Evolutionary conservation across 192 early-diverging fungal genomes (phyloP), one percentile per base, ranked within the genome.

Genomic region (Coemansia sp.): DNA sequence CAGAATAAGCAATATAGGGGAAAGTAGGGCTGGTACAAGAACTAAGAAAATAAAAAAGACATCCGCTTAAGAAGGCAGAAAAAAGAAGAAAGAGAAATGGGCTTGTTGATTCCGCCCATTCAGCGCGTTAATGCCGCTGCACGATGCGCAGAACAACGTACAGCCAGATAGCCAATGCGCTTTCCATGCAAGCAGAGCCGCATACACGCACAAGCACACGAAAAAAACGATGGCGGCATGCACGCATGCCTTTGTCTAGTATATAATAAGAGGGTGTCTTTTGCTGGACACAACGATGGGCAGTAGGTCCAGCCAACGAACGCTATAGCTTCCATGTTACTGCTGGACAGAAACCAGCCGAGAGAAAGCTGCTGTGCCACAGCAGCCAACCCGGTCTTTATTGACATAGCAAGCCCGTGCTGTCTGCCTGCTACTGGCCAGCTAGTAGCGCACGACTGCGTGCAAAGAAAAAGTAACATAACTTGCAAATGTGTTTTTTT

Each of bases 311-410:
- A 48, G 45, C 45, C 45, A 48, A 15, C 5, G 45, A 15, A 48
- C 3, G 45, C 45, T 48, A 48, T 48, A 15, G 17, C 17, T 48
- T 48, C 45, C 45, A 48, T 48, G 45, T 1, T 48, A 48, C 45
- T 48, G 45, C 45, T 48, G 45, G 45, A 15, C 45, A 48, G 45
- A 48, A 48, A 48, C 45, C 45, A 48, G 45, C 45, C 45, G 45
- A 48, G 14, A 48, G 45, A 48, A 48, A 15, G 12, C 45, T 48
- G 12, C 5, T 48, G 45, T 48, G 45, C 2, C 45, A 15, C 45
- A 48, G 17, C 8, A 5, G 14, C 14, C 39, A 41, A 41, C 17
- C 14, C 11, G 12, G 14, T 4, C 8, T 48, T 48, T 15, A 48
- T 15, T 48, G 11, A 15, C 14, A 48, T 48, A 4, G 45, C 9